Base-by-base conservation (phyloP, 1,139 yeast species). In the Saccharomyces hybrid region DNA sequence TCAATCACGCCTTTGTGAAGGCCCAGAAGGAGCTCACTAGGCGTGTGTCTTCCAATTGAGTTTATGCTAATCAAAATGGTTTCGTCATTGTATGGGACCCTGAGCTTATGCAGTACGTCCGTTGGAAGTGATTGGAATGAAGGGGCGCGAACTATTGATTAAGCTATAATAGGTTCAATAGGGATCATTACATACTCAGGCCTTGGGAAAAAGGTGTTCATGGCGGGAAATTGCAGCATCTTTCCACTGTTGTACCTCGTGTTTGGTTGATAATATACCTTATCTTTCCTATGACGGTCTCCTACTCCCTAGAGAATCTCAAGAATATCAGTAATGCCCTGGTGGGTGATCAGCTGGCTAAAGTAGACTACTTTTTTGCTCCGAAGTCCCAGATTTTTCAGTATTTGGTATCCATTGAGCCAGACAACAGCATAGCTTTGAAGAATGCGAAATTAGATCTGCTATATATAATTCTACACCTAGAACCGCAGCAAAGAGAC, bases 291-390 rank as follows among this genome's bases (percentile, higher is more conserved):
- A 34, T 34, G 42, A 34, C 42, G 25, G 42, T 34, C 5, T 7
- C 42, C 9, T 34, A 34, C 11, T 34, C 42, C 13, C 5, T 44
- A 11, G 53, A 44, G 14, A 55, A 54, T 32, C 57, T 59, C 25
- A 44, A 38, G 25, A 51, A 48, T 29, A 51, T 60, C 25, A 52
- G 60, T 29, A 54, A 55, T 41, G 42, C 57, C 11, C 48, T 62
- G 42, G 55, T 63, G n/a, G 68, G 66, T 5, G 66, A 63, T 52
- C 62, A 59, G 48, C 48, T 52, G 16, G 62, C 62, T 25, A 63
- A 63, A 52, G 55, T 61, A 19, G 58, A 53, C 19, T 42, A 59
- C 14, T 53, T 57, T 19, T 50, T 57, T 3, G 54, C 56, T 13
- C 53, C 61, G 2, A 52, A 60, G 5, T 46, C 49, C 8, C 49